Percentiles rank a stretch among this genome's conserved stretches.
phyloP scores from a whole-genome alignment of 176 grass and related monocot genomes.

The Themeda triandra region DNA sequence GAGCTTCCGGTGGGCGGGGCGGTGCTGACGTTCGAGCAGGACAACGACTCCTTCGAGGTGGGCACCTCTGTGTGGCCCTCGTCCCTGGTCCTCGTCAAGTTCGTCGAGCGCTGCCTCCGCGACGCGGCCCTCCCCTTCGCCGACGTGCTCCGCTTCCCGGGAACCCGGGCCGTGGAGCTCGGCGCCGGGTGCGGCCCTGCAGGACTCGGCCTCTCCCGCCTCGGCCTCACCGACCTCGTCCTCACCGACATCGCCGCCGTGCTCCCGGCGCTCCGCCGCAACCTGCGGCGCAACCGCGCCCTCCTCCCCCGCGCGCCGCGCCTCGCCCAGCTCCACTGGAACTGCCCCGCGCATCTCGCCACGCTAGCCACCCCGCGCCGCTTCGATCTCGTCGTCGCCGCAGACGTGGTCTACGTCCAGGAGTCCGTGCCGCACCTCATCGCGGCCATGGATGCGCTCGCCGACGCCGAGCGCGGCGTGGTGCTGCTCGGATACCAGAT shows the following conservation, averaged over 20 bases:
- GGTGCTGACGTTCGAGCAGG: constrained; percentile 87
- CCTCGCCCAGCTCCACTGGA: constrained; percentile 83
- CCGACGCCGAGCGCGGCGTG: constrained; percentile 50
- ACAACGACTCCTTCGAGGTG: constrained; percentile 91
- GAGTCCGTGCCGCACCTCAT: constrained; percentile 79
- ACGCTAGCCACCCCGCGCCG: constrained; percentile 43
- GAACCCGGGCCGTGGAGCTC: constrained; percentile 70
- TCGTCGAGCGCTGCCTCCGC: constrained; percentile 71
- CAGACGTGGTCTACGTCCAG: constrained; percentile 88
- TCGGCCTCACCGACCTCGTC: constrained; percentile 64
- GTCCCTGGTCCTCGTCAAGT: constrained; percentile 97
- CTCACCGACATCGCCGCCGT: constrained; percentile 92
- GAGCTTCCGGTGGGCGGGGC: constrained; percentile 64
- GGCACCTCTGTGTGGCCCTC: constrained; percentile 94
- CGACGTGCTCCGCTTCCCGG: constrained; percentile 68
- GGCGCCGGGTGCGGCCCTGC: constrained; percentile 83
- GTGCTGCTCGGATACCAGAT: constrained; percentile 84
- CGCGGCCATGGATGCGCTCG: constrained; percentile 74
- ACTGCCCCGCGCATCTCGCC: constrained; percentile 59
- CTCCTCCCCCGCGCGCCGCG: constrained; percentile 56
- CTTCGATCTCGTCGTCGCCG: constrained; percentile 81
- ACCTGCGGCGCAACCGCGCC: constrained; percentile 72
- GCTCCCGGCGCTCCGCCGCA: constrained; percentile 79
- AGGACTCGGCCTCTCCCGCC: constrained; percentile 66
- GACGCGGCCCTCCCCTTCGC: constrained; percentile 55